These are phyloP conservation scores for Backusella luteola DNA, from an alignment of 192 early-diverging fungal genomes.

Conservation along the genomic window DNA sequence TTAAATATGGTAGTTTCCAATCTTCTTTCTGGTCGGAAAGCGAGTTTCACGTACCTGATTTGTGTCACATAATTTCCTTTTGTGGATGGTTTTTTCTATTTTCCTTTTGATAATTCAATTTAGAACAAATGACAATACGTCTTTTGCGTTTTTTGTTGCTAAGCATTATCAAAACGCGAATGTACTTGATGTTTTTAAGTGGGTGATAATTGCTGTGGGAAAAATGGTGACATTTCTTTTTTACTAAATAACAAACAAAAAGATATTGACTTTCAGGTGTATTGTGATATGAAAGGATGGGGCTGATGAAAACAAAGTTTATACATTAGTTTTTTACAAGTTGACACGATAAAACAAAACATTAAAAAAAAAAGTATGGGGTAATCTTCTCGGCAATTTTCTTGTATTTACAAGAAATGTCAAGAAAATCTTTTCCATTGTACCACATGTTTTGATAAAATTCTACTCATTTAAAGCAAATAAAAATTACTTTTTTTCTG, in stretches of 20 bases:
- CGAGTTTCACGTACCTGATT: background rate
- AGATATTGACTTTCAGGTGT: background rate
- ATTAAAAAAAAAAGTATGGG: background rate
- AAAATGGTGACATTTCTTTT: no score
- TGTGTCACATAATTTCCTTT: background rate
- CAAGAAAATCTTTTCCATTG: background rate
- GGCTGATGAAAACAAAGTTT: background rate
- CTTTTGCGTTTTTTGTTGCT: background rate
- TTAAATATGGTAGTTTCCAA: no score
- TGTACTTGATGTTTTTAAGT: no score
- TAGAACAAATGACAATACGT: background rate
- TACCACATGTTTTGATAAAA: background rate
- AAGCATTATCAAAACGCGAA: background rate
- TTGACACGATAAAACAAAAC: no score
- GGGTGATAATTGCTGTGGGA: no score
- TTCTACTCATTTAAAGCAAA: background rate
- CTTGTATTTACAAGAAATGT: background rate
- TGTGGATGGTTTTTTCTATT: background rate
- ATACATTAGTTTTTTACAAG: no score
- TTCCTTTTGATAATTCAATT: background rate
- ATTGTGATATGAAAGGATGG: background rate
- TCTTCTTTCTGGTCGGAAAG: background rate
- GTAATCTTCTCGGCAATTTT: background rate
- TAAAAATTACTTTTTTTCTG: background rate
- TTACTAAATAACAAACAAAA: background rate